Evolutionary conservation across 768 basidiomycete genomes (phyloP), one percentile per base, ranked within the genome.

Genomic region (Gelatoporia subvermispora): DNA sequence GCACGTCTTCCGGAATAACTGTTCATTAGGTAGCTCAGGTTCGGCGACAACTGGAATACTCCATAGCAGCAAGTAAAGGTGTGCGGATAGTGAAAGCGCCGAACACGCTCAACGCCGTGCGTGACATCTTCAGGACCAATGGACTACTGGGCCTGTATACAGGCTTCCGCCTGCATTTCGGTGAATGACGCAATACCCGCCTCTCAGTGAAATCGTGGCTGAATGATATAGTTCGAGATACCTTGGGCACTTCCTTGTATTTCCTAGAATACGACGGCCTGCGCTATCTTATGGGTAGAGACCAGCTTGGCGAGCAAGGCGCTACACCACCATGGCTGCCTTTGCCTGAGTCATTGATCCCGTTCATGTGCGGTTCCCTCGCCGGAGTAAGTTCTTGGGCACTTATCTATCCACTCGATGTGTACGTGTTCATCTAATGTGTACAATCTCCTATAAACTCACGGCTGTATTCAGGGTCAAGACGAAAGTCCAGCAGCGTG

Each of bases 401-500:
- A 4, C 52, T 66, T 43, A 94, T 97, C 50, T 97, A 97, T 74
- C 93, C 93, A 11, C 76, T 95, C 45, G 93, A 95, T 63, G 93
- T 95, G 88, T 88, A 70, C 67, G 83, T 68, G 2, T 20, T 8
- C 13, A 8, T 18, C 24, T 40, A n/a, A 45, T 34, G n/a, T n/a
- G n/a, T n/a, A 58, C 18, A 48, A 35, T 58, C 20, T 40, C 53
- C 25, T 53, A 17, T n/a, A n/a, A n/a, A n/a, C n/a, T n/a, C n/a
- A n/a, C 20, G 18, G 9, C 37, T 17, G 7, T n/a, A 17, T 43
- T 10, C 54, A 90, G 88, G 37, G 88, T 93, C 39, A 92, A 95
- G 76, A 97, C 94, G 0, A 95, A 94, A 68, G 76, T 94, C n/a
- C 94, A 97, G 65, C 89, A 94, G 66, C 82, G 94, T 45, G 84